Conservation (phyloP, 1,139 yeast genomes). For the Lodderomyces orthopsilosis region DNA sequence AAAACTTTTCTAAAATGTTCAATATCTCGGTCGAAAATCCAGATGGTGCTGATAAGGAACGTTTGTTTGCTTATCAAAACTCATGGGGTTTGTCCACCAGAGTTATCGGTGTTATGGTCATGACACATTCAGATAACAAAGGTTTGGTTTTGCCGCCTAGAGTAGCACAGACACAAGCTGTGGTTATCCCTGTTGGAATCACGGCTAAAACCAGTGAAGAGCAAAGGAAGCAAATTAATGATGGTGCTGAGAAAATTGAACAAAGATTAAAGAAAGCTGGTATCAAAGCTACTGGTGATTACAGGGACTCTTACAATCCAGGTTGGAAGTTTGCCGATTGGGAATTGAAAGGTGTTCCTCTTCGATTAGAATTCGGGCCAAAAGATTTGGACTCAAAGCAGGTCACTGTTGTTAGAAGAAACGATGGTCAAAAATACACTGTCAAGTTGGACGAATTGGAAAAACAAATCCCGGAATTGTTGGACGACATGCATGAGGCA, state of each 20-base stretch:
- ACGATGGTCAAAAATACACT: conserved; percentile 70
- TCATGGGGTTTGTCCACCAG: conserved; percentile 99
- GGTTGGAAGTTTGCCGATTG: conserved; percentile 99
- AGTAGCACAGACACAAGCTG: conserved; percentile 89
- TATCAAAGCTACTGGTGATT: conserved; percentile 79
- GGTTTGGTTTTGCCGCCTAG: conserved; percentile 98
- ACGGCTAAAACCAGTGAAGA: conserved; percentile 83
- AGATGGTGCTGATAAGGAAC: conserved; percentile 81
- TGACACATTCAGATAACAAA: conserved; percentile 98
- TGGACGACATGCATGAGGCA: conserved; percentile 77
- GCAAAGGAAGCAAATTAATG: conserved; percentile 63
- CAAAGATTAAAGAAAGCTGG: conserved; percentile 51
- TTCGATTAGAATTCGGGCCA: conserved; percentile 95
- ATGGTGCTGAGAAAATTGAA: conserved; percentile 70
- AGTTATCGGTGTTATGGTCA: conserved; percentile 98
- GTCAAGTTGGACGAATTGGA: conserved; percentile 67
- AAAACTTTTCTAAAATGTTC: conserved; percentile 98
- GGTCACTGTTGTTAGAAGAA: conserved; percentile 91
- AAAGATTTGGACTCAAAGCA: conserved; percentile 80
- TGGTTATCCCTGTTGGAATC: conserved; percentile 91
- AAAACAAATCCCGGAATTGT: conserved; percentile 65
- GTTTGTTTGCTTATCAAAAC: conserved; percentile 89
- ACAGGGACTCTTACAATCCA: conserved; percentile 91
- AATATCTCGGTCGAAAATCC: conserved; percentile 95
- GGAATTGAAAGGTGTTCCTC: conserved; percentile 94